Conservation (phyloP, 2,329 filamentous ascomycete genomes). For the Colletotrichum tofieldiae region DNA sequence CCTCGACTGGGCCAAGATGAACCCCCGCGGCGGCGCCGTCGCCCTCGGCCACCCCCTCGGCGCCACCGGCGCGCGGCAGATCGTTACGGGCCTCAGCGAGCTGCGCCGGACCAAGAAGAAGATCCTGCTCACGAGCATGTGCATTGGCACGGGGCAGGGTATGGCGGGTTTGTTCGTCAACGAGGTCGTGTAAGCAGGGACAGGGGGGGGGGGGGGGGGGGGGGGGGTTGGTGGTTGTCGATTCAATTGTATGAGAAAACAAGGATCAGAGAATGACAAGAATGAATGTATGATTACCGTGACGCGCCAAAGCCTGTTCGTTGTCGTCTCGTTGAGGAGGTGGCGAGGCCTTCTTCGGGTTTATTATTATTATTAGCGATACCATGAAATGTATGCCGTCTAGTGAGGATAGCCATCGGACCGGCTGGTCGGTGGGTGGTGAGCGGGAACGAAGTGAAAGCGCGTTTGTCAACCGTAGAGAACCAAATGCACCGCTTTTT, state of each 20-base stretch:
- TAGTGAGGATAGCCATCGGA: neutral
- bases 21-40: slow-evolving; percentile 85
- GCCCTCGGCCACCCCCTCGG: slow-evolving; percentile 88
- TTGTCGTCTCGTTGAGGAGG: no score
- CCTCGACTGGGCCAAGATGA: slow-evolving; percentile 83
- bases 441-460: no score
- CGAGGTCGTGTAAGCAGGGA: slow-evolving; percentile 54
- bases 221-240: neutral
- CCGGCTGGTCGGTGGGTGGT: no score
- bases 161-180: slow-evolving; percentile 79
- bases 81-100: slow-evolving; percentile 92
- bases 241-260: no score
- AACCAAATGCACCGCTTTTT: slow-evolving; percentile 24
- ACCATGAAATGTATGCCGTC: neutral
- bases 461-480: neutral
- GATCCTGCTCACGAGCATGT: slow-evolving; percentile 94
- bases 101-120: slow-evolving; percentile 88
- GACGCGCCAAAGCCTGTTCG: neutral
- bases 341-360: neutral
- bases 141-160: slow-evolving; percentile 78
- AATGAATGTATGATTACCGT: slow-evolving; percentile 5
- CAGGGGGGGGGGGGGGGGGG: no score
- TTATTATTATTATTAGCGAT: no score
- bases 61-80: slow-evolving; percentile 83
- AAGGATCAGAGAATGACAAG: neutral